Conservation (phyloP, 2,329 filamentous ascomycete species). For the Venturia nashicola region DNA sequence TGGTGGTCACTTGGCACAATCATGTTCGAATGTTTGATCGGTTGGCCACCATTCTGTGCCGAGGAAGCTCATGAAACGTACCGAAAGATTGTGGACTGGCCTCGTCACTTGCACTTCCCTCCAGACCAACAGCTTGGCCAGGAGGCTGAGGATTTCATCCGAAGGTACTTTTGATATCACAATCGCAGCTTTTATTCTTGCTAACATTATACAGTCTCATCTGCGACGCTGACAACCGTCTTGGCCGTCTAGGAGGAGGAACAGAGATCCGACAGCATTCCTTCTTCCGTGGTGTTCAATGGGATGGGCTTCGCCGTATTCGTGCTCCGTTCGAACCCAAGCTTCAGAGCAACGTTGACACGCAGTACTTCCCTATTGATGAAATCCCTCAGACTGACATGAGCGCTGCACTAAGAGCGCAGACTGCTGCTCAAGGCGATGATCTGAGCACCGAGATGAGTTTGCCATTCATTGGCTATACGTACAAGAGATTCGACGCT, state of each 20-base stretch:
- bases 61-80: constrained; percentile 97
- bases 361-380: constrained; percentile 96
- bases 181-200: constrained; percentile 2
- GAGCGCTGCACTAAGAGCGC: constrained; percentile 71
- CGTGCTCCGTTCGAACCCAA: constrained; percentile 93
- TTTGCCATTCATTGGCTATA: constrained; percentile 90
- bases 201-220: constrained; percentile 53
- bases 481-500: constrained; percentile 89
- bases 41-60: constrained; percentile 97
- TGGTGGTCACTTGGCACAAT: constrained; percentile 99
- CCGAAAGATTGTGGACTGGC: constrained; percentile 98
- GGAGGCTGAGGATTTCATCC: constrained; percentile 84
- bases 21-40: constrained; percentile 98
- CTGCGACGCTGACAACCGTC: constrained; percentile 83
- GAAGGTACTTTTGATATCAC: constrained; percentile 50
- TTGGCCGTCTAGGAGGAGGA: constrained; percentile 70
- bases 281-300: constrained; percentile 95
- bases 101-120: constrained; percentile 88
- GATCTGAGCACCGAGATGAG: constrained; percentile 90
- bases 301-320: constrained; percentile 83
- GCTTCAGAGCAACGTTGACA: constrained; percentile 85
- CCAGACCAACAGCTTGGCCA: constrained; percentile 81
- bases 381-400: constrained; percentile 97
- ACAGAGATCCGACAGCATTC: constrained; percentile 87
- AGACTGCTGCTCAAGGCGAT: constrained; percentile 57